Conservation (phyloP, 441 rosid species). For the Hypseocharis bilobata region DNA sequence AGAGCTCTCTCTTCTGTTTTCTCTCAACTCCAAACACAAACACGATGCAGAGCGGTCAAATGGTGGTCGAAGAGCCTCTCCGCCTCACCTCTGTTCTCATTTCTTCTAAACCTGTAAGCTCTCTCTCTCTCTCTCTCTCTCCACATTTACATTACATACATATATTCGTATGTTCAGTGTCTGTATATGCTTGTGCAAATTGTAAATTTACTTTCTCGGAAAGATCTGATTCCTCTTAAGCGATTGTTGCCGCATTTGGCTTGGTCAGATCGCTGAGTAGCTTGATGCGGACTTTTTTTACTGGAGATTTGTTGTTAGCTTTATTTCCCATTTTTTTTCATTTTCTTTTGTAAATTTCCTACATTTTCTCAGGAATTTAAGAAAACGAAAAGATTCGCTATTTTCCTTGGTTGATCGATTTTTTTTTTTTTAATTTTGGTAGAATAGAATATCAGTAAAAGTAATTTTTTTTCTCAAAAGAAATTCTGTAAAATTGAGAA, state of each 20-base stretch:
- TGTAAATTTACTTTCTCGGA: background rate
- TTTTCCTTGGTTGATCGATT: background rate
- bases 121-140: conserved; percentile 7
- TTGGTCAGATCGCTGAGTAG: background rate
- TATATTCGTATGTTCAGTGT: background rate
- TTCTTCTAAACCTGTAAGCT: background rate
- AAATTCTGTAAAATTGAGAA: background rate
- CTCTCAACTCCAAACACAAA: too few species aligned
- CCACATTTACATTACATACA: background rate
- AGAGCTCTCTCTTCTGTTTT: too few species aligned
- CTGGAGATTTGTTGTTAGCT: background rate
- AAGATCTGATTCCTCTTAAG: background rate
- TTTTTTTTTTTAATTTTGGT: too few species aligned
- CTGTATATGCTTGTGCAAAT: background rate
- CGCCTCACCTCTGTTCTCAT: conserved; percentile 2
- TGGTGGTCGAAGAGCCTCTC: conserved; percentile 1
- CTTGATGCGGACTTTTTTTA: background rate
- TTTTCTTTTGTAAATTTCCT: background rate
- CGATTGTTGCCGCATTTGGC: background rate
- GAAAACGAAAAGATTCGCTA: background rate
- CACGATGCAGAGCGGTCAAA: conserved; percentile 1
- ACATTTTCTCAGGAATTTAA: background rate
- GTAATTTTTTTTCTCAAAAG: too few species aligned
- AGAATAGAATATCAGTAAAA: too few species aligned
- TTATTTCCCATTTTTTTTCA: background rate